Percentiles rank a stretch among this genome's conserved stretches.
phyloP scores from a whole-genome alignment of 1,284 basidiomycete species.

The Irpex sp. region DNA sequence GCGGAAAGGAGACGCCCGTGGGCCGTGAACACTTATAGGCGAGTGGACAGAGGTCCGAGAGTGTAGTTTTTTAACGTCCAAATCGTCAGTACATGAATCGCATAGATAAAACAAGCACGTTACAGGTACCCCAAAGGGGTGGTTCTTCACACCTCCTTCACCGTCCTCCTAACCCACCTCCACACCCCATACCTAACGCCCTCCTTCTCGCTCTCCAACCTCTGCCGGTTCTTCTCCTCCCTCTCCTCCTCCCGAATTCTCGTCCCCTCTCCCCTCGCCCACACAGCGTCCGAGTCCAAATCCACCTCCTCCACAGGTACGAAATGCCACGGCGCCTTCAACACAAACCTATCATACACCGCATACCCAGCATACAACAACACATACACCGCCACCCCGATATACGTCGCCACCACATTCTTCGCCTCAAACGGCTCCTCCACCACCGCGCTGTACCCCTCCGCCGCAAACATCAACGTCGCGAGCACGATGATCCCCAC shows the following conservation, averaged over 20 bases:
- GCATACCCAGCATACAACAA: constrained; percentile 31
- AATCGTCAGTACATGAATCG: too few relatives aligned
- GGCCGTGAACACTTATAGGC: too few relatives aligned
- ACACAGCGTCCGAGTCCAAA: constrained; percentile 43
- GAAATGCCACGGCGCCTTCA: constrained; percentile 21
- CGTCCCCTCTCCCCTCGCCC: constrained; percentile 37
- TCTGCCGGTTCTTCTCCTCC: neutral
- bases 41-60: too few relatives aligned
- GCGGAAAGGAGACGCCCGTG: too few relatives aligned
- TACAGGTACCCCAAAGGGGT: too few relatives aligned
- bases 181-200: neutral
- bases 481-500: constrained; percentile 38
- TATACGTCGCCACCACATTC: constrained; percentile 38
- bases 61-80: too few relatives aligned
- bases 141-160: neutral
- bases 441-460: constrained; percentile 40
- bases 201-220: neutral
- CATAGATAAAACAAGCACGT: too few relatives aligned
- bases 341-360: constrained; percentile 24
- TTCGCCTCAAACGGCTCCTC: constrained; percentile 28
- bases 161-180: neutral
- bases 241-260: constrained; percentile 20
- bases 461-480: constrained; percentile 42
- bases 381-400: constrained; percentile 33
- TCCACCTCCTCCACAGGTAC: constrained; percentile 35